Percentiles rank a stretch among this genome's conserved stretches.
These are phyloP conservation scores for Teratosphaeria pseudoeucalypti DNA, from an alignment of 2,329 filamentous ascomycete species.

Conservation along the genomic window DNA sequence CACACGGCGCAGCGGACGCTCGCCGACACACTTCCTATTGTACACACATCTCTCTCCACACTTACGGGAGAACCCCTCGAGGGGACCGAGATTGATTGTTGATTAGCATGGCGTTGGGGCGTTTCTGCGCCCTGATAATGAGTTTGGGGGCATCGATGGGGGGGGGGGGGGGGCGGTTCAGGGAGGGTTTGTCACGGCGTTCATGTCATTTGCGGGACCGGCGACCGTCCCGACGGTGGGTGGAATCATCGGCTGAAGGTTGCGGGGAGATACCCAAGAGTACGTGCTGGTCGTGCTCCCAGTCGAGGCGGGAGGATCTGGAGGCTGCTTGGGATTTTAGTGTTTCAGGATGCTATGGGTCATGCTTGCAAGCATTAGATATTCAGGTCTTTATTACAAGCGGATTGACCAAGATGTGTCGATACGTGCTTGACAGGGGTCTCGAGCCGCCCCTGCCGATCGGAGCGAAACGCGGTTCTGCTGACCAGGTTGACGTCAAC, in stretches of 20 bases:
- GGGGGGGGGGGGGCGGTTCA: too few species aligned
- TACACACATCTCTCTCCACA: not conserved
- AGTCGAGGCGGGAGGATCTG: not conserved
- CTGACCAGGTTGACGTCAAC: not conserved
- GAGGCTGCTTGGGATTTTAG: not conserved
- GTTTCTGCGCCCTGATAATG: not conserved
- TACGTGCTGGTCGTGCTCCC: not conserved
- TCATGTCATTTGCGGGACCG: not conserved
- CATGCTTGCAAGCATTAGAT: not conserved
- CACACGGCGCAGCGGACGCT: not conserved
- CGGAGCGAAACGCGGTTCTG: not conserved
- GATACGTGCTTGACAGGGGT: not conserved
- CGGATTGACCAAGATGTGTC: not conserved
- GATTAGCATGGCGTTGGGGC: not conserved
- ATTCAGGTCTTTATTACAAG: too few species aligned
- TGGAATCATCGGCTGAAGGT: not conserved
- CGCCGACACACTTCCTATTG: not conserved
- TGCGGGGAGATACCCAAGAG: not conserved
- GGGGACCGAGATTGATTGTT: not conserved
- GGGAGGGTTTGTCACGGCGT: not conserved
- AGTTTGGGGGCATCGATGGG: not conserved
- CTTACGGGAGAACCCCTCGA: not conserved
- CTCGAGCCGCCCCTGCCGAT: not conserved
- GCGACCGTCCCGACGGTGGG: not conserved
- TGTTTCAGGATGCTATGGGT: not conserved